These are phyloP conservation scores for Dendrobium officinale DNA, from an alignment of 106 monocot species.

Conservation along the genomic window DNA sequence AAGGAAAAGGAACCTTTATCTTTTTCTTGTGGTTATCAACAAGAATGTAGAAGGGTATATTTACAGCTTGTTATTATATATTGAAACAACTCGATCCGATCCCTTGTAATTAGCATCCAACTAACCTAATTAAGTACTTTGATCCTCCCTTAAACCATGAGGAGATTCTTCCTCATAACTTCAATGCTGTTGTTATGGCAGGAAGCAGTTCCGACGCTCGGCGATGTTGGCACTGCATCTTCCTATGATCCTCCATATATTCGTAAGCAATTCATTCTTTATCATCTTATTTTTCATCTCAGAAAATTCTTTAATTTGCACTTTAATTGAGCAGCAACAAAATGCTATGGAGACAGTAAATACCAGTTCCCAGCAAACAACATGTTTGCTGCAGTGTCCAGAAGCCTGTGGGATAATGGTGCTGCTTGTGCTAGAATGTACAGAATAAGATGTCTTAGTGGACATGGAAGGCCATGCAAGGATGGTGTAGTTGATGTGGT, in stretches of 20 bases:
- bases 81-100: too few relatives aligned
- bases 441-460: slow-evolving; percentile 8
- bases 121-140: too few relatives aligned
- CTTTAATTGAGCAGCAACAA: slow-evolving; percentile 7
- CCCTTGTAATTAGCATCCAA: too few relatives aligned
- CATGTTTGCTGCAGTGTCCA: slow-evolving; percentile 17
- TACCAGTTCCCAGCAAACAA: slow-evolving; percentile 19
- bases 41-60: too few relatives aligned
- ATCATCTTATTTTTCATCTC: too few relatives aligned
- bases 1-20: too few relatives aligned
- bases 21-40: too few relatives aligned
- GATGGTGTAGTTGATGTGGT: background rate
- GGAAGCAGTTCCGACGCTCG: background rate
- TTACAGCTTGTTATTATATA: too few relatives aligned
- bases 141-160: background rate
- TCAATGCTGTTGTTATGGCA: background rate
- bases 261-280: slow-evolving; percentile 2
- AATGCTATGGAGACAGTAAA: slow-evolving; percentile 10
- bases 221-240: slow-evolving; percentile 8
- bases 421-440: slow-evolving; percentile 16
- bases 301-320: background rate
- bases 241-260: slow-evolving; percentile 9
- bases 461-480: slow-evolving; percentile 9
- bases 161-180: background rate
- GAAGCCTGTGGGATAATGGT: slow-evolving; percentile 17